These are phyloP conservation scores for Piloderma croceum DNA, from an alignment of 768 basidiomycete genomes.

Conservation along the genomic window DNA sequence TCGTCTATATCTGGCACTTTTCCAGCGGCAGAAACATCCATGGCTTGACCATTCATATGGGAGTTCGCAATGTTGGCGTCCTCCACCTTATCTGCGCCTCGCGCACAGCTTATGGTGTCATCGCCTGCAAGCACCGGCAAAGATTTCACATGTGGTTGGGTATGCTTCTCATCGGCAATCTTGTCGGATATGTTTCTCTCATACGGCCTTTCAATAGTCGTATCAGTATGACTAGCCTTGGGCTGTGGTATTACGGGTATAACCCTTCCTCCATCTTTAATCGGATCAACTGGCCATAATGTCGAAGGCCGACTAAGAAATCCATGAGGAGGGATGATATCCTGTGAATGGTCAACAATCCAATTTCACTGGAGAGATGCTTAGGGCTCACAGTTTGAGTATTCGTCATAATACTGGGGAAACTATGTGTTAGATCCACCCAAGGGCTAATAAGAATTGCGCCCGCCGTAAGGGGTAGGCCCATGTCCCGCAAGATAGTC, in stretches of 20 bases:
- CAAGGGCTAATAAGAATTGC: slow-evolving; percentile 78
- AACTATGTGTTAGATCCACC: slow-evolving; percentile 82
- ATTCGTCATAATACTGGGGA: slow-evolving; percentile 70
- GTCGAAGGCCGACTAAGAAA: slow-evolving; percentile 57
- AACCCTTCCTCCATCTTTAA: too few species aligned
- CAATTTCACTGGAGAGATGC: background rate
- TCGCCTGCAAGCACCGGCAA: slow-evolving; percentile 4
- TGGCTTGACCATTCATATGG: background rate
- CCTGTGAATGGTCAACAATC: slow-evolving; percentile 31
- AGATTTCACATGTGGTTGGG: background rate
- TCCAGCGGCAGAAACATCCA: background rate
- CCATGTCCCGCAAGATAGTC: slow-evolving; percentile 63
- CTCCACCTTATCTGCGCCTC: slow-evolving; percentile 13
- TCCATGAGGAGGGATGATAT: slow-evolving; percentile 61
- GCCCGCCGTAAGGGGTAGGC: slow-evolving; percentile 65
- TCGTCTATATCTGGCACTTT: slow-evolving; percentile 9
- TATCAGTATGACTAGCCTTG: slow-evolving; percentile 45
- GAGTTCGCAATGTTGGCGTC: background rate
- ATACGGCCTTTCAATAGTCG: too few species aligned
- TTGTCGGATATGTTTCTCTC: too few species aligned
- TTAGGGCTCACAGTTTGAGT: slow-evolving; percentile 44
- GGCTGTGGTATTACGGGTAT: too few species aligned
- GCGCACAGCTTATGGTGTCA: slow-evolving; percentile 11
- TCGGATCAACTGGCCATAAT: slow-evolving; percentile 49
- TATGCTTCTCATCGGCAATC: slow-evolving; percentile 15